Percentiles rank a stretch among this genome's conserved stretches.
Evolutionary conservation across 1,139 yeast genomes (phyloP).

Genomic region (Diutina siamensis): DNA sequence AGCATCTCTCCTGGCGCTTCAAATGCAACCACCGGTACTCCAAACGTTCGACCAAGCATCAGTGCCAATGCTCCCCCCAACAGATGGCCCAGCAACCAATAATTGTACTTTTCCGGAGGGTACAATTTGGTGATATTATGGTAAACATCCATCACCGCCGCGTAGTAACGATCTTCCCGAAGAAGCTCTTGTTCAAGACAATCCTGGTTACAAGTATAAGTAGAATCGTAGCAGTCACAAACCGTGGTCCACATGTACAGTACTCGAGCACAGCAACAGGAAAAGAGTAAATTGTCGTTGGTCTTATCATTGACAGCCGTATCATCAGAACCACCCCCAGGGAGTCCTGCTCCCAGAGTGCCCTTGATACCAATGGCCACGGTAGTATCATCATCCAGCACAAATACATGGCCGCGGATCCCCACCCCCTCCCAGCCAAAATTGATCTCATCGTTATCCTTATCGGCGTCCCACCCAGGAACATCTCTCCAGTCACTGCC

Average conservation of each 20-base stretch:
- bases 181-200: slow-evolving; percentile 73
- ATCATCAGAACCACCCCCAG: slow-evolving; percentile 64
- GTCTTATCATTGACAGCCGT: slow-evolving; percentile 72
- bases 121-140: slow-evolving; percentile 56
- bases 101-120: slow-evolving; percentile 47
- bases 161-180: slow-evolving; percentile 70
- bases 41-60: slow-evolving; percentile 78
- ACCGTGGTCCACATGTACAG: slow-evolving; percentile 91
- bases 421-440: slow-evolving; percentile 89
- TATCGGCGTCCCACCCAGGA: slow-evolving; percentile 37
- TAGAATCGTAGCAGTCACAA: slow-evolving; percentile 81
- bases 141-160: slow-evolving; percentile 70
- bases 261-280: slow-evolving; percentile 94
- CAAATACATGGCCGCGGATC: slow-evolving; percentile 83
- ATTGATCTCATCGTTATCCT: slow-evolving; percentile 22
- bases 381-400: slow-evolving; percentile 47
- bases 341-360: slow-evolving; percentile 76
- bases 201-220: slow-evolving; percentile 81
- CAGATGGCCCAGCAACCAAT: slow-evolving; percentile 95
- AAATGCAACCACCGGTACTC: slow-evolving; percentile 79
- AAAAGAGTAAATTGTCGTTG: slow-evolving; percentile 80
- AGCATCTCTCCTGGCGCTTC: slow-evolving; percentile 91
- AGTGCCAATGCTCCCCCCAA: slow-evolving; percentile 85
- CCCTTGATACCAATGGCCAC: slow-evolving; percentile 85
- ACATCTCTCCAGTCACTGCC: slow-evolving; percentile 78